Base-by-base conservation (phyloP, 345 rosid genomes). In the Brassica cretica region DNA sequence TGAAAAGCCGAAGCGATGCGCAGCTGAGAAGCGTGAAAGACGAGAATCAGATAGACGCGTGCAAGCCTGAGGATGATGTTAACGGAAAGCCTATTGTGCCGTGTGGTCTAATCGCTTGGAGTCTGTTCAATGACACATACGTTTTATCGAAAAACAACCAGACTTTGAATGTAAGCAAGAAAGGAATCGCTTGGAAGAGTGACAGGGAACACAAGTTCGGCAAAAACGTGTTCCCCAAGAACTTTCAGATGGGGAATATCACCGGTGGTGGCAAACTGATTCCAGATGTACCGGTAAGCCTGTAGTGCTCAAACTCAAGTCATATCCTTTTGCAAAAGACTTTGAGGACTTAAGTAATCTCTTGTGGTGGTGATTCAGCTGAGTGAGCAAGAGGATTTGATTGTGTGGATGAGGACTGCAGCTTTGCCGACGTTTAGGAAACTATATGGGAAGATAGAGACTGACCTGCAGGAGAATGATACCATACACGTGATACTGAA, bases 321-420 rank as follows among this genome's bases (percentile, higher is more conserved):
- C 62, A 33, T 27, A 78, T 56, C 61, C 55, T 67, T 44, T 62
- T 27, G 66, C 71, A 37, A 74, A 63, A 15, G 15, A 5, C 18
- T 53, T 37, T 74, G 75, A 79, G 51, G n/a, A 41, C 1, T 78
- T 51, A 68, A 7, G 27, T 6, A 3, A 7, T 67, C 37, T 73
- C 14, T 56, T 3, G 29, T 27, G 4, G 29, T 27, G 4, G 29
- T 27, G 29, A 27, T 58, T 29, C 71, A 95, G 98, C 83, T 95
- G 85, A 91, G 92, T 70, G 78, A 91, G 73, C 99, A 95, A 78
- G 99, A 95, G 83, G 90, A 91, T 81, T 93, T 95, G 63, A 91
- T 95, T 29, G 99, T 95, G 66, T 95, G 98, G 99, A 95, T 95
- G 99, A 88, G 98, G 82, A 95, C 99, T 63, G 99, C 99, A 66